These are phyloP conservation scores for Malbranchea cinnamomea DNA, from an alignment of 2,329 filamentous ascomycete genomes.

Conservation along the genomic window DNA sequence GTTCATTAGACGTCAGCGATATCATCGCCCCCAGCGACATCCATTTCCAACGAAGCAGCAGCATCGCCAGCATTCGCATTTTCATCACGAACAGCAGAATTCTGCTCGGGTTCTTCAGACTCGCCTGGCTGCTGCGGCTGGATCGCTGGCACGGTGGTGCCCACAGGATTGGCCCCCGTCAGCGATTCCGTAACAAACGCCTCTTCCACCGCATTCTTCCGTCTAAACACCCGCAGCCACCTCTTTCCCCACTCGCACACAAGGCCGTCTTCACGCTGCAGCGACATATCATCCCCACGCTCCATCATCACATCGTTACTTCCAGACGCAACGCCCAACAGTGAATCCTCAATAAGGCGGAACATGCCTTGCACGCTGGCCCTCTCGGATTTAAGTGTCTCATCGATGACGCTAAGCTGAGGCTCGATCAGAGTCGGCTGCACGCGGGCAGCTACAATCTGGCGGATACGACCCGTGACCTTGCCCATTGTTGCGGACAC, in stretches of 20 bases:
- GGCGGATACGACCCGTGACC: conserved; percentile 71
- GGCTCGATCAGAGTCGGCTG: conserved; percentile 39
- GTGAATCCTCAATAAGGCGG: conserved; percentile 61
- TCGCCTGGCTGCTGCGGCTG: conserved; percentile 5
- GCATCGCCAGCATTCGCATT: background rate
- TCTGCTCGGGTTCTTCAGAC: no score
- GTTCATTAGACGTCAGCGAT: no score
- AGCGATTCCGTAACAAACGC: conserved; percentile 46
- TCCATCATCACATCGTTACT: conserved; percentile 65
- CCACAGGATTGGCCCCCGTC: conserved; percentile 31
- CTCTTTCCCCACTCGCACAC: conserved; percentile 68
- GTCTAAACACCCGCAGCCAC: conserved; percentile 73
- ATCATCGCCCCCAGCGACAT: no score
- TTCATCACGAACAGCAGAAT: no score
- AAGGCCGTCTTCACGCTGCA: conserved; percentile 44
- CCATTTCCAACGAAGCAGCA: no score
- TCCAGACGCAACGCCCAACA: conserved; percentile 56
- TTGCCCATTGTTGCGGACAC: conserved; percentile 78
- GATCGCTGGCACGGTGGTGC: conserved; percentile 20
- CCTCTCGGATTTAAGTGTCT: conserved; percentile 54
- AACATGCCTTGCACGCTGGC: conserved; percentile 67
- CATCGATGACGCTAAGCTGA: conserved; percentile 46
- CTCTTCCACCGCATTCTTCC: conserved; percentile 76
- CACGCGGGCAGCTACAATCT: conserved; percentile 54
- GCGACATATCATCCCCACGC: conserved; percentile 36